A percentile compares a stretch with the other conserved stretches of the same genome.
phyloP scores from a whole-genome alignment of 768 basidiomycete species.

The Floccularia luteovirens region DNA sequence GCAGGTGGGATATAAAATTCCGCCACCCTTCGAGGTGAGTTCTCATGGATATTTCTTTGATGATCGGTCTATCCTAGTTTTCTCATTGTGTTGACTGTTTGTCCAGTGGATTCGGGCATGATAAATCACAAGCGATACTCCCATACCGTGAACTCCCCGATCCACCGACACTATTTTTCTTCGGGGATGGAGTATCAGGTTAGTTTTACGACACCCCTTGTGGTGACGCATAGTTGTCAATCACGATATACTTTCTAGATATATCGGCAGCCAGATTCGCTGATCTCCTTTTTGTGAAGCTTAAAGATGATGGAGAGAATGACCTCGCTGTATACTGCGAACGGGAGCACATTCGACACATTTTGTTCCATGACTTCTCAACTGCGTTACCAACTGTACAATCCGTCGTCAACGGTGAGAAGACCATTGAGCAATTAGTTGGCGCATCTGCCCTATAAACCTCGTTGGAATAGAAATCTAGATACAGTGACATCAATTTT shows the following conservation, averaged over 20 bases:
- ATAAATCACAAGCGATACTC: conserved; percentile 92
- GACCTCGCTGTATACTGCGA: conserved; percentile 82
- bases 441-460: conserved; percentile 1
- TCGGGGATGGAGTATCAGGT: conserved; percentile 97
- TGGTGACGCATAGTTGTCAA: not conserved
- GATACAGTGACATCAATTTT: too few species aligned
- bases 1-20: conserved; percentile 77
- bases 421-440: conserved; percentile 45
- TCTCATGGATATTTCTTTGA: not conserved
- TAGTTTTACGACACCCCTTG: conserved; percentile 12
- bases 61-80: not conserved
- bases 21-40: conserved; percentile 80
- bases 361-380: conserved; percentile 69
- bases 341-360: conserved; percentile 70
- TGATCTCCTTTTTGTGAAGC: conserved; percentile 92
- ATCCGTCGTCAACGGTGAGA: conserved; percentile 65
- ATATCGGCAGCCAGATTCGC: conserved; percentile 90
- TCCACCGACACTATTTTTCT: conserved; percentile 88
- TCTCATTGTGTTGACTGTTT: conserved; percentile 2
- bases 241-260: conserved; percentile 41
- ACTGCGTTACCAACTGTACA: conserved; percentile 53
- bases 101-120: conserved; percentile 80
- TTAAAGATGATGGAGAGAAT: conserved; percentile 69
- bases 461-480: too few species aligned
- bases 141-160: conserved; percentile 71